These are phyloP conservation scores for Warburgia ugandensis DNA, from an alignment of 164 flowering plant genomes.

Conservation along the genomic window DNA sequence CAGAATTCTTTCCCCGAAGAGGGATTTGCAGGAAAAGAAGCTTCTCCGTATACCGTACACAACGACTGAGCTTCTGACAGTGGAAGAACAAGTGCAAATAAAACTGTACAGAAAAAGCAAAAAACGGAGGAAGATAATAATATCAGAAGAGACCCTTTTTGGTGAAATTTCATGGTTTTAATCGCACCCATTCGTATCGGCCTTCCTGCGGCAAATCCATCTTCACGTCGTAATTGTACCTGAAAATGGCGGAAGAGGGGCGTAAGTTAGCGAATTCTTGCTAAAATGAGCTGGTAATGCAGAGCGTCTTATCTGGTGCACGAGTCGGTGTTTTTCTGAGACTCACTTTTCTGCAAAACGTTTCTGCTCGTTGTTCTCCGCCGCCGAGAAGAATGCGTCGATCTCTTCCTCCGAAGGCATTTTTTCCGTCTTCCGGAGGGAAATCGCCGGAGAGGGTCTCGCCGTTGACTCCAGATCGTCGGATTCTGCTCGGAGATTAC, in stretches of 20 bases:
- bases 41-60: conserved; percentile 11
- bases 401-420: conserved; percentile 48
- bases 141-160: neutral
- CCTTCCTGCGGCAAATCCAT: conserved; percentile 66
- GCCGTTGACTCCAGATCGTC: conserved; percentile 32
- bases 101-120: neutral
- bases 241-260: conserved; percentile 10
- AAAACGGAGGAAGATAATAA: neutral
- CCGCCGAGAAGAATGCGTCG: conserved; percentile 52
- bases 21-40: conserved; percentile 10
- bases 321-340: conserved; percentile 5
- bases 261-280: neutral
- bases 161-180: conserved; percentile 25
- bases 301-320: conserved; percentile 14
- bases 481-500: conserved; percentile 24
- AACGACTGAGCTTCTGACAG: conserved; percentile 11
- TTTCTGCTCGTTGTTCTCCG: conserved; percentile 46
- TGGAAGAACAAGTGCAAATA: too few species aligned
- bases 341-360: conserved; percentile 66
- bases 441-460: conserved; percentile 7
- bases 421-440: conserved; percentile 10
- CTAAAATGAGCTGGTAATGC: conserved; percentile 13
- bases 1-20: conserved; percentile 3
- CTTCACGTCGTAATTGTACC: conserved; percentile 70
- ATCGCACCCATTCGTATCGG: conserved; percentile 62